Evolutionary conservation across 495 filamentous ascomycete genomes (phyloP), one percentile per base, ranked within the genome.

Genomic region (Chaetomium cochliodes): DNA sequence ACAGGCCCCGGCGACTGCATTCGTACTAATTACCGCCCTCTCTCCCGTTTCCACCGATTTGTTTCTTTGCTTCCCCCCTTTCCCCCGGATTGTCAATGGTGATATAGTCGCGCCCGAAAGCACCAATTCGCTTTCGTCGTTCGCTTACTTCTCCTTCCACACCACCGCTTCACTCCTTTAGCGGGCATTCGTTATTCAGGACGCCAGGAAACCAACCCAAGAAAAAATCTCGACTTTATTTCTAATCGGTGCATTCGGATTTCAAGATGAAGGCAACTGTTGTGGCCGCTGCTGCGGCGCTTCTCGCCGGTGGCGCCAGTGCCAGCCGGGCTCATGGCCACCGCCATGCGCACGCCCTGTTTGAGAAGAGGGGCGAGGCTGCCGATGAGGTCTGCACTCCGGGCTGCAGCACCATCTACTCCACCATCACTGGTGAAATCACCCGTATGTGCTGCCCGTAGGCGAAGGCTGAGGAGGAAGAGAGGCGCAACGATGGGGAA

Each of bases 101-200:
- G 76, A 77, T 77, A 78, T 78, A 71, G 69, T 77, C 73, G 75
- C 33, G 74, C 72, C 72, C 74, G 83, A 81, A 79, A 82, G 82
- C 80, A 72, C 81, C 78, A 66, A 73, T 77, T 72, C 73, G 79
- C 82, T 82, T 74, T 83, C 73, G 73, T 73, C 74, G 69, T 78
- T 74, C 72, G 66, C n/a, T 78, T 77, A 72, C 72, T 67, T 69
- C 71, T 66, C 51, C 55, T 77, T 80, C 79, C 79, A 71, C 79
- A 87, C 84, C 75, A 92, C 91, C 90, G 91, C 91, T 93, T 93
- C 91, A 93, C 89, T 96, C 91, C 72, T 96, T 96, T 82, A 93
- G 91, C 91, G 90, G 91, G 89, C 90, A 88, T 81, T 93, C 90
- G 79, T 92, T 92, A 67, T 49, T 55, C 51, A 44, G 20, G 59